These are phyloP conservation scores for Scorias spongiosa DNA, from an alignment of 2,329 filamentous ascomycete genomes.

Conservation along the genomic window DNA sequence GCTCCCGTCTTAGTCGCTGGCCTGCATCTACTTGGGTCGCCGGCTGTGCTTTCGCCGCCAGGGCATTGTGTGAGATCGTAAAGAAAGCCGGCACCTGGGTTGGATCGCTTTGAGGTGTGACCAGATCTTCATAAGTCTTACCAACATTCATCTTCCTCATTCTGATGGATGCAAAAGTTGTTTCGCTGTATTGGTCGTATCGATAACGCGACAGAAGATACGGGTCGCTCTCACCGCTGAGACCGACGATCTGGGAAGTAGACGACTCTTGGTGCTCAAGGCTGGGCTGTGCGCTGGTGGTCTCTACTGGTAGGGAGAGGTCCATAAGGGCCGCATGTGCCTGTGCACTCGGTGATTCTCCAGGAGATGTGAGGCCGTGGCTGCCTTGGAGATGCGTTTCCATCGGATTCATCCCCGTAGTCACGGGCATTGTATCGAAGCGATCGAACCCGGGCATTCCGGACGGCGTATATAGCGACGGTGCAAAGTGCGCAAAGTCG, in stretches of 20 bases:
- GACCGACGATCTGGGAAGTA: slow-evolving; percentile 19
- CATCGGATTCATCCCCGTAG: slow-evolving; percentile 3
- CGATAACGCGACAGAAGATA: slow-evolving; percentile 19
- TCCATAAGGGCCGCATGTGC: slow-evolving; percentile 4
- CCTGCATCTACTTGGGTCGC: slow-evolving; percentile 11
- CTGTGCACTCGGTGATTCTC: slow-evolving; percentile 13
- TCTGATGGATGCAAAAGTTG: slow-evolving; percentile 16
- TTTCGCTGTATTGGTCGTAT: slow-evolving; percentile 21
- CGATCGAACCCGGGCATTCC: slow-evolving; percentile 10
- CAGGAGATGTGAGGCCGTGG: slow-evolving; percentile 8
- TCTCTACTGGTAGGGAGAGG: slow-evolving; percentile 13
- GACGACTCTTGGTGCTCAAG: slow-evolving; percentile 18
- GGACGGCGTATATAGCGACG: slow-evolving; percentile 14
- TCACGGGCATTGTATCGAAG: slow-evolving; percentile 15
- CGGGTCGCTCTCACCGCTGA: slow-evolving; percentile 19
- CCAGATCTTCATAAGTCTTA: neutral
- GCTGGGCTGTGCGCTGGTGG: slow-evolving; percentile 16
- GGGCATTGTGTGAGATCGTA: slow-evolving; percentile 20
- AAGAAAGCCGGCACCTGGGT: slow-evolving; percentile 16
- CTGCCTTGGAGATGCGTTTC: neutral
- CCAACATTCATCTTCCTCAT: slow-evolving; percentile 17
- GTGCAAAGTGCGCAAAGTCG: slow-evolving; percentile 15
- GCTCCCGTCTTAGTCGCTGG: slow-evolving; percentile 15
- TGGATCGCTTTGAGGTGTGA: no score
- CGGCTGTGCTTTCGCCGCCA: slow-evolving; percentile 21